Conservation (phyloP, 129 eudicot species). For the Tagetes patula region DNA sequence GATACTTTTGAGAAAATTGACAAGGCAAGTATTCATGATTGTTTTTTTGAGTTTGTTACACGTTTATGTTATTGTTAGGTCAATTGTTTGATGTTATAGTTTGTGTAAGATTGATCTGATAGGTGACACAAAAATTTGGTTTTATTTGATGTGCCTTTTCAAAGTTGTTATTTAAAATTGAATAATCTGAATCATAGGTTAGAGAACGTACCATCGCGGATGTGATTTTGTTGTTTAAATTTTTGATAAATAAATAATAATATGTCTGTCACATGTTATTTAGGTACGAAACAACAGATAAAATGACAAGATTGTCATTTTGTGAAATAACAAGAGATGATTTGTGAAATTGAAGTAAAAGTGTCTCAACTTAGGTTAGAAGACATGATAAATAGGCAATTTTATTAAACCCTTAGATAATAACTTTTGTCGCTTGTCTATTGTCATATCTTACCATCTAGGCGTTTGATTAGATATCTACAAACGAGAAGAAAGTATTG, state of each 20-base stretch:
- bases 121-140: neutral
- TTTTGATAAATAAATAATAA: neutral
- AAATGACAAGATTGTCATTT: neutral
- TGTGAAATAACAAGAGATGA: neutral
- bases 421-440: neutral
- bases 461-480: too few relatives aligned
- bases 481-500: neutral
- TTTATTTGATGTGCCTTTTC: neutral
- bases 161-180: neutral
- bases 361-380: neutral
- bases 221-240: neutral
- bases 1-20: conserved; percentile 83
- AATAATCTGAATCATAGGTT: neutral
- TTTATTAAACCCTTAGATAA: neutral
- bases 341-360: neutral
- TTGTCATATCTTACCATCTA: too few relatives aligned
- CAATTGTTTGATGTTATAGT: neutral
- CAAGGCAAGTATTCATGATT: conserved; percentile 45
- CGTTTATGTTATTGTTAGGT: neutral
- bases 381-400: neutral
- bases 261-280: neutral
- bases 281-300: neutral
- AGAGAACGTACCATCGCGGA: neutral
- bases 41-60: neutral
- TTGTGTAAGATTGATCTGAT: neutral